Percentiles rank a stretch among this genome's conserved stretches.
Conservation (phyloP, 2,329 filamentous ascomycete genomes). For the Fusarium nodosum region DNA sequence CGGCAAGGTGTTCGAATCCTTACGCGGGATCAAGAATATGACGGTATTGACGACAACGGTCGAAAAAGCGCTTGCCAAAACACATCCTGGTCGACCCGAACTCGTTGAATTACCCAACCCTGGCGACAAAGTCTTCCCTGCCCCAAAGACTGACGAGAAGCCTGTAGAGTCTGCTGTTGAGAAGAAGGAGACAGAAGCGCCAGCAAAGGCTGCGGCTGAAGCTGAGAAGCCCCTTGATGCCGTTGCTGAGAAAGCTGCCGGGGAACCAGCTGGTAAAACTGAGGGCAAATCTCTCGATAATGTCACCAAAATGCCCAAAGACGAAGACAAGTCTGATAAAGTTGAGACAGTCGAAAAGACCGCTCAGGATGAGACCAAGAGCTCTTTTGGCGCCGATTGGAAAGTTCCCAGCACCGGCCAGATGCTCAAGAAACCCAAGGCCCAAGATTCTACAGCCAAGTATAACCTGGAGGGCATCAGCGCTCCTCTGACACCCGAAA, state of each 20-base stretch:
- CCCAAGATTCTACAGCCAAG: slow-evolving; percentile 64
- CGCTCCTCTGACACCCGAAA: slow-evolving; percentile 82
- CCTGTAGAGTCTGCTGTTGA: slow-evolving; percentile 25
- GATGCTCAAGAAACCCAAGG: slow-evolving; percentile 54
- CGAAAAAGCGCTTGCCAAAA: slow-evolving; percentile 81
- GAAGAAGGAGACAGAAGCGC: slow-evolving; percentile 51
- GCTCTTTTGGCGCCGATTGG: slow-evolving; percentile 49
- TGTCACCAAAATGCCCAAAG: slow-evolving; percentile 48
- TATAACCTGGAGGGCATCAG: slow-evolving; percentile 84
- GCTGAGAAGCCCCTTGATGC: slow-evolving; percentile 39
- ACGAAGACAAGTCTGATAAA: slow-evolving; percentile 45
- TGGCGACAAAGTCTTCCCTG: slow-evolving; percentile 68
- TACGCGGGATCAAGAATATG: slow-evolving; percentile 77
- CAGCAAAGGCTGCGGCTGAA: slow-evolving; percentile 43
- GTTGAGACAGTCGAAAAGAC: slow-evolving; percentile 46
- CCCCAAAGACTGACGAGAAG: slow-evolving; percentile 30
- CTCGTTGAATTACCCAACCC: slow-evolving; percentile 77
- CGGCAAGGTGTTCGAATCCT: slow-evolving; percentile 74
- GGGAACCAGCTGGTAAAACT: slow-evolving; percentile 39
- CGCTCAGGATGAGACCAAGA: slow-evolving; percentile 48
- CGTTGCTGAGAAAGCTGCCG: slow-evolving; percentile 33
- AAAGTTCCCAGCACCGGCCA: slow-evolving; percentile 52
- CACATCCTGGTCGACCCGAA: slow-evolving; percentile 82
- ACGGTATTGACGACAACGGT: slow-evolving; percentile 75
- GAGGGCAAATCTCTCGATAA: slow-evolving; percentile 39